Base-by-base conservation (phyloP, 2,329 filamentous ascomycete genomes). In the Escovopsis weberi region DNA sequence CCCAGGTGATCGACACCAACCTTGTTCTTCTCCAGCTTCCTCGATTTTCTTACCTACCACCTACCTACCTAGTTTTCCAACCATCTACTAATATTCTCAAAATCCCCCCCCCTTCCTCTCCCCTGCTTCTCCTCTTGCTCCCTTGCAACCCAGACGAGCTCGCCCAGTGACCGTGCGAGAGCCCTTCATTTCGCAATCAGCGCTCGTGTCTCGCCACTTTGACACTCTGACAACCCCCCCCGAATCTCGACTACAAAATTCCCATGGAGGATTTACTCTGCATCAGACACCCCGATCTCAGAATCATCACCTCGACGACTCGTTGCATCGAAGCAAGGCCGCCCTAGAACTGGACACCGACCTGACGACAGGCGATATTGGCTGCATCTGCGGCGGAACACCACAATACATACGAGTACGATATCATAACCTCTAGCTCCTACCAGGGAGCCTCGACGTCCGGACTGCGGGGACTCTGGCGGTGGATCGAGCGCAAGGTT, bases 211-310 rank as follows among this genome's bases (percentile, higher is more conserved):
- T 41, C 18, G 26, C 28, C 39, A 36, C 12, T n/a, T n/a, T 40
- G 8, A 9, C 38, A 23, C 19, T 39, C n/a, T 12, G 6, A 38
- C 23, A 37, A 10, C 32, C 18, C 39, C 12, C 15, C 32, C 30
- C 30, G 18, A 26, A 28, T 18, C 7, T 32, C 28, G 11, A 9
- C 28, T 9, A 32, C 28, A 32, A 32, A 9, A 28, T 44, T 46
- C 45, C 40, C 42, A 46, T 46, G 45, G 45, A 46, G 42, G 40
- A 39, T 46, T 37, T 41, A 44, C 42, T 44, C 23, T 12, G 32
- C 42, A 33, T 41, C 28, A 36, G 7, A 33, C 39, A 33, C 36
- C 35, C 33, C 39, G 37, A 37, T 8, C 26, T 33, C 39, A 15
- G 36, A 26, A 36, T 18, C 26, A 40, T 36, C 26, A 33, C 45